Evolutionary conservation across 768 basidiomycete species (phyloP).

Genomic region (Tricholoma flavovirens): DNA sequence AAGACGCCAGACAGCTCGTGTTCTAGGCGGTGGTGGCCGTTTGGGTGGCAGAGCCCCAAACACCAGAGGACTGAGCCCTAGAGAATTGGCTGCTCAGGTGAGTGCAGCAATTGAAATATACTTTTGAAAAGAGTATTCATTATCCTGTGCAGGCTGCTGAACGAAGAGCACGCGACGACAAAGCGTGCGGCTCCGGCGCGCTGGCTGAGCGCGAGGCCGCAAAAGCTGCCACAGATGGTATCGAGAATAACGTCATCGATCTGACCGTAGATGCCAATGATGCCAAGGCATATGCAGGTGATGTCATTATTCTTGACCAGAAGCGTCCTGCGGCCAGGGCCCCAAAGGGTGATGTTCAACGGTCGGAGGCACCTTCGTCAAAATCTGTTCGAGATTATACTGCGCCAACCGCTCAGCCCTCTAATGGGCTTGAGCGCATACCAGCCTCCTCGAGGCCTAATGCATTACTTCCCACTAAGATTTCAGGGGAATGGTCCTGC

Average conservation of each 20-base stretch:
- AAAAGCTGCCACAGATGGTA: slow-evolving; percentile 65
- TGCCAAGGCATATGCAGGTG: slow-evolving; percentile 28
- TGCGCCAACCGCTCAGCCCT: neutral
- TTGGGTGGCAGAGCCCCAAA: slow-evolving; percentile 41
- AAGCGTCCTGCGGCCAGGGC: slow-evolving; percentile 18
- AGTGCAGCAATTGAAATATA: slow-evolving; percentile 15
- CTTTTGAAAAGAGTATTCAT: slow-evolving; percentile 3
- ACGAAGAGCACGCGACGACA: slow-evolving; percentile 66
- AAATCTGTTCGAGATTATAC: slow-evolving; percentile 4
- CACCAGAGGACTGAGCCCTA: slow-evolving; percentile 43
- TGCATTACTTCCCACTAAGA: slow-evolving; percentile 2
- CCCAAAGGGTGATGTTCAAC: slow-evolving; percentile 16
- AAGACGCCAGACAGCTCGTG: slow-evolving; percentile 39
- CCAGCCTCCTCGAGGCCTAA: neutral
- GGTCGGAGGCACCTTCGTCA: slow-evolving; percentile 6
- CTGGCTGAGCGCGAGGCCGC: slow-evolving; percentile 54
- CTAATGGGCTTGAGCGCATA: neutral
- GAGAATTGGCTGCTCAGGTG: slow-evolving; percentile 71
- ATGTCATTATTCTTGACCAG: slow-evolving; percentile 26
- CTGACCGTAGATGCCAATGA: slow-evolving; percentile 40
- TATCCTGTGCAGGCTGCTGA: slow-evolving; percentile 69
- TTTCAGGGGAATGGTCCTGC: slow-evolving; percentile 43
- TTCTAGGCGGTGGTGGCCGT: slow-evolving; percentile 50
- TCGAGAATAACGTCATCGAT: slow-evolving; percentile 55
- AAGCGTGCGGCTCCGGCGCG: slow-evolving; percentile 62